These are phyloP conservation scores for Hydrangea macrophylla DNA, from an alignment of 148 eudicot species.

Conservation along the genomic window DNA sequence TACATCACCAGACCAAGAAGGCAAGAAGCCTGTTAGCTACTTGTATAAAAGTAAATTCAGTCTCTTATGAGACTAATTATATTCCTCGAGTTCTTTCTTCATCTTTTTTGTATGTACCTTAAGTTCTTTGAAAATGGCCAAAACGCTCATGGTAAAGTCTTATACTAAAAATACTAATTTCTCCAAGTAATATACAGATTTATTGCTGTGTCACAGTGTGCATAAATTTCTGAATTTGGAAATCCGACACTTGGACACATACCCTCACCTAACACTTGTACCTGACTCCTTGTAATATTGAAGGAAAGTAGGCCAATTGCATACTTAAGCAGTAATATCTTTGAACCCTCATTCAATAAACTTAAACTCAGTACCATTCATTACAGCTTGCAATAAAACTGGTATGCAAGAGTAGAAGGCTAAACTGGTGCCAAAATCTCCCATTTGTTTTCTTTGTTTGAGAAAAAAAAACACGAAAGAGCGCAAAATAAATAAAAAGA, in stretches of 20 bases:
- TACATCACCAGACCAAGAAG: no score
- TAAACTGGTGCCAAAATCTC: not conserved
- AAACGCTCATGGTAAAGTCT: no score
- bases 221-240: not conserved
- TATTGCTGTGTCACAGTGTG: not conserved
- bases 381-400: not conserved
- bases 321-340: not conserved
- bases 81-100: no score
- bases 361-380: not conserved
- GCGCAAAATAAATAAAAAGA: not conserved
- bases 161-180: no score
- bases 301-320: not conserved
- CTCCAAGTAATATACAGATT: no score
- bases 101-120: no score
- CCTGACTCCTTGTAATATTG: not conserved
- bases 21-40: no score
- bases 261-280: not conserved
- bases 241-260: no score
- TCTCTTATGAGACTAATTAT: no score
- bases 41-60: no score
- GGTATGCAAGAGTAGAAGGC: constrained; percentile 2
- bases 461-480: not conserved
- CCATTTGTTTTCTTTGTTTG: not conserved
- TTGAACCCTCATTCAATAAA: not conserved
- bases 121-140: no score